phyloP scores from a whole-genome alignment of 1,284 basidiomycete genomes.

The Moesziomyces aphidis region DNA sequence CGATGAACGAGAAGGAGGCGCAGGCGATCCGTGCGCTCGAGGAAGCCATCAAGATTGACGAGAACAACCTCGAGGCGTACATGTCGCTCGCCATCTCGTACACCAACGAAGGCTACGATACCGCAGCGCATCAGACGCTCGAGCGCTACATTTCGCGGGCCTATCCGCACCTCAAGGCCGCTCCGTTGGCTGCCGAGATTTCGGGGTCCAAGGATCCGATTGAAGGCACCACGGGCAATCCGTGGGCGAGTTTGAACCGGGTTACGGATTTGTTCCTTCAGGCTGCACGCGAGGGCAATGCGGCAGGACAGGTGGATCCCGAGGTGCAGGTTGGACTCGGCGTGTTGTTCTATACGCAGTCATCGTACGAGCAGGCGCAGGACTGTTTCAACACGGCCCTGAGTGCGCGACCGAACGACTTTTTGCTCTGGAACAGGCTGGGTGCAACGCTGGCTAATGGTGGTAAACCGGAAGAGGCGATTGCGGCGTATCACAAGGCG shows the following conservation, averaged over 20 bases:
- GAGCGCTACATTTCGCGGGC: slow-evolving; percentile 85
- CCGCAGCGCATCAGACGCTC: slow-evolving; percentile 86
- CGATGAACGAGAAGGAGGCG: slow-evolving; percentile 87
- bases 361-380: slow-evolving; percentile 81
- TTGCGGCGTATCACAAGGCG: slow-evolving; percentile 93
- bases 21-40: slow-evolving; percentile 73
- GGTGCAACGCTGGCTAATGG: slow-evolving; percentile 96
- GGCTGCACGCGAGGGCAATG: slow-evolving; percentile 77
- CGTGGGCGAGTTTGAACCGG: slow-evolving; percentile 86
- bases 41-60: slow-evolving; percentile 74
- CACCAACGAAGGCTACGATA: slow-evolving; percentile 94
- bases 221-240: slow-evolving; percentile 68
- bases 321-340: slow-evolving; percentile 95
- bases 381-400: slow-evolving; percentile 93
- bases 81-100: slow-evolving; percentile 86
- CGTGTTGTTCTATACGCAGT: slow-evolving; percentile 88
- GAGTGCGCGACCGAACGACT: slow-evolving; percentile 85
- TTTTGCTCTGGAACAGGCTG: slow-evolving; percentile 93
- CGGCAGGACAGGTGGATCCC: slow-evolving; percentile 78
- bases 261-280: slow-evolving; percentile 86
- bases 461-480: slow-evolving; percentile 89
- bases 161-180: slow-evolving; percentile 75
- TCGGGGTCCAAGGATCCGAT: slow-evolving; percentile 71
- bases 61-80: slow-evolving; percentile 75
- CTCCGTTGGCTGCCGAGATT: slow-evolving; percentile 73